Percentiles rank a stretch among this genome's conserved stretches.
These are phyloP conservation scores for Chloromonas sp. DNA, from an alignment of 163 green algal species.

Conservation along the genomic window DNA sequence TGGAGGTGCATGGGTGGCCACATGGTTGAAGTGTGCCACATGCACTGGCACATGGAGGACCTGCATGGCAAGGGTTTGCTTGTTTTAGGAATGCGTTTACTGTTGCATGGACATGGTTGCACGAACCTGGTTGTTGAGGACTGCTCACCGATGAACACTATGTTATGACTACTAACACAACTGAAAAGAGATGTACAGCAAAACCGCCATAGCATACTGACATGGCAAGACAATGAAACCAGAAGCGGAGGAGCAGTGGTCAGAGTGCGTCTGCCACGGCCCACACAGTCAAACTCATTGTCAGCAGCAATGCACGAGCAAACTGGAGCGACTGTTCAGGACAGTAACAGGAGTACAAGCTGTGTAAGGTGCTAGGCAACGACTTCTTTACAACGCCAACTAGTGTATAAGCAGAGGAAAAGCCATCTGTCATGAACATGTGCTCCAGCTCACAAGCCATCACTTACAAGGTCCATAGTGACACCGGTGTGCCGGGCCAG, in stretches of 20 bases:
- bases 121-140: no score
- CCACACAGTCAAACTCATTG: not conserved
- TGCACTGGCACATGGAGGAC: not conserved
- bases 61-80: not conserved
- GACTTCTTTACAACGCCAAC: not conserved
- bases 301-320: not conserved
- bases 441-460: not conserved
- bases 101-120: no score
- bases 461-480: conserved; percentile 69
- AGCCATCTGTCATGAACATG: not conserved
- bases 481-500: conserved; percentile 40
- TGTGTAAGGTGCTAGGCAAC: not conserved
- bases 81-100: no score
- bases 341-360: no score
- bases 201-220: no score
- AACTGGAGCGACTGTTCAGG: not conserved
- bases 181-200: no score
- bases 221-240: no score
- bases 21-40: not conserved
- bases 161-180: no score
- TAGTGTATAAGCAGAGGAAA: not conserved
- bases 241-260: no score
- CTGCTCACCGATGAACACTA: no score
- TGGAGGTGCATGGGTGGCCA: not conserved
- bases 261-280: no score